Conservation (phyloP, 2,329 filamentous ascomycete genomes). For the Fusarium sp. region DNA sequence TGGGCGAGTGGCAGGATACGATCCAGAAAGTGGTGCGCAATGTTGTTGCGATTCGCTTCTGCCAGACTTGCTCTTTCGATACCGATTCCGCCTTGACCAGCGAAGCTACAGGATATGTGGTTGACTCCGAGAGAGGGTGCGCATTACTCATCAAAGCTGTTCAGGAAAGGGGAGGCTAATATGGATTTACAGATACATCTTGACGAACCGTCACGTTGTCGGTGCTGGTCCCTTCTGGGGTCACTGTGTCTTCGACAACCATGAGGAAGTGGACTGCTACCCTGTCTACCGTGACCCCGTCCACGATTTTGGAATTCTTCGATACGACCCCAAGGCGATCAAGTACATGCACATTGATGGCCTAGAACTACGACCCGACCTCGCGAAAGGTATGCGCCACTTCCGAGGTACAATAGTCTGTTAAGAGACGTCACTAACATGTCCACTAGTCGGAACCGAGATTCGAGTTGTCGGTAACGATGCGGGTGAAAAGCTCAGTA, state of each 20-base stretch:
- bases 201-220: slow-evolving; percentile 94
- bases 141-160: slow-evolving; percentile 50
- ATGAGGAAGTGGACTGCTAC: slow-evolving; percentile 95
- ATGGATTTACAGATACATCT: slow-evolving; percentile 71
- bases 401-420: not conserved
- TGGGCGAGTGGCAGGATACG: slow-evolving; percentile 90
- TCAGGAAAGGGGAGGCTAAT: slow-evolving; percentile 2
- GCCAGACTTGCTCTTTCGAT: slow-evolving; percentile 97
- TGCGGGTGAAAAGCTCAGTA: slow-evolving; percentile 97
- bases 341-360: slow-evolving; percentile 95
- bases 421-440: slow-evolving; percentile 34
- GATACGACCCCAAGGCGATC: slow-evolving; percentile 95
- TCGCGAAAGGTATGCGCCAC: slow-evolving; percentile 73
- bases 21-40: slow-evolving; percentile 95
- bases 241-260: slow-evolving; percentile 98
- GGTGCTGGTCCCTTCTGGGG: slow-evolving; percentile 97
- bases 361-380: slow-evolving; percentile 85
- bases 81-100: slow-evolving; percentile 95
- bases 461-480: slow-evolving; percentile 99
- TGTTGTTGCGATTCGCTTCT: slow-evolving; percentile 99
- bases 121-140: slow-evolving; percentile 90
- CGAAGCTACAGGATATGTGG: slow-evolving; percentile 97
- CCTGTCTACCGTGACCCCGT: slow-evolving; percentile 98
- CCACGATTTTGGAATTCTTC: slow-evolving; percentile 97
- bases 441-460: slow-evolving; percentile 80